Evolutionary conservation across 2,329 filamentous ascomycete genomes (phyloP).

Genomic region (Neonectria hederae): DNA sequence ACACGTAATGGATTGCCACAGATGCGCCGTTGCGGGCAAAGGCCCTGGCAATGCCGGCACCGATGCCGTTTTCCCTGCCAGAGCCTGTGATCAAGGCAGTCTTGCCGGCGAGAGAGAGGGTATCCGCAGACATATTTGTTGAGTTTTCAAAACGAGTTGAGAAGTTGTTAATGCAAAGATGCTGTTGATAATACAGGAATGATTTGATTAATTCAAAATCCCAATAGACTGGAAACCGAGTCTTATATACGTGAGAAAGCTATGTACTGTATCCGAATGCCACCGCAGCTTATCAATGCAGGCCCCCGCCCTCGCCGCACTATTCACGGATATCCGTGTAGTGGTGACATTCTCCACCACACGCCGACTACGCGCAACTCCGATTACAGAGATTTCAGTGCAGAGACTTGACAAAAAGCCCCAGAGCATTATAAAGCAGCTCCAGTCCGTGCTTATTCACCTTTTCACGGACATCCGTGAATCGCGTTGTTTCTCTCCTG

Average conservation of each 20-base stretch:
- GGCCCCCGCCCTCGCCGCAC: not conserved
- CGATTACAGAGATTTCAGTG: not conserved
- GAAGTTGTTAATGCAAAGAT: not conserved
- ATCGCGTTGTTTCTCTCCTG: not conserved
- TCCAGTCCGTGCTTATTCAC: not conserved
- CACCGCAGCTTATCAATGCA: not conserved
- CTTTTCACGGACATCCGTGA: not conserved
- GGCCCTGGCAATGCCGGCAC: slow-evolving; percentile 48
- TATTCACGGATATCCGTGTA: not conserved
- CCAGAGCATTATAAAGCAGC: not conserved
- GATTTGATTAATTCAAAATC: not conserved
- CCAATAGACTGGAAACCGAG: not conserved
- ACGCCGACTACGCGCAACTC: not conserved
- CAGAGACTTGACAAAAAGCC: not conserved
- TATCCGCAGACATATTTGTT: slow-evolving; percentile 15
- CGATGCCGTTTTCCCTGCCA: slow-evolving; percentile 51
- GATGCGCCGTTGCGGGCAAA: slow-evolving; percentile 50
- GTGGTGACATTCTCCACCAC: not conserved
- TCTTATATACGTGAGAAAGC: not conserved
- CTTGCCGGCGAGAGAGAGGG: slow-evolving; percentile 49
- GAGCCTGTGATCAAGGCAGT: slow-evolving; percentile 54
- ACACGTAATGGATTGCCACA: slow-evolving; percentile 51
- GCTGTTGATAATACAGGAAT: not conserved
- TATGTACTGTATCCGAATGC: not conserved
- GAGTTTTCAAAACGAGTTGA: not conserved